Conservation (phyloP, 441 rosid species). For the Euphorbia corollata region DNA sequence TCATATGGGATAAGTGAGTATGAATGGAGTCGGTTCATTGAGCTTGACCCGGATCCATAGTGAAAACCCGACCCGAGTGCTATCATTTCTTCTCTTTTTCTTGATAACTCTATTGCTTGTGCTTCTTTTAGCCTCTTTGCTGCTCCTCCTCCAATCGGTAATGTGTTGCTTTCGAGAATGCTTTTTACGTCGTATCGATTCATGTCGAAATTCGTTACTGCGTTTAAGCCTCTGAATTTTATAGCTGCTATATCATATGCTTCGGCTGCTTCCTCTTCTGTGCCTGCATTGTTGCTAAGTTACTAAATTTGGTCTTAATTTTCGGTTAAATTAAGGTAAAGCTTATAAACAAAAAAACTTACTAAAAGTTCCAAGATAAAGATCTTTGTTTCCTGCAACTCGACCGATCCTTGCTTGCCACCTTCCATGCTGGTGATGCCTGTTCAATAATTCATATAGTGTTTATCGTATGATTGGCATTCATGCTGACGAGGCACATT, state of each 20-base stretch:
- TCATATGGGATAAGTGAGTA: slow-evolving; percentile 66
- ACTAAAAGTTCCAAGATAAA: slow-evolving; percentile 97
- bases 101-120: slow-evolving; percentile 78
- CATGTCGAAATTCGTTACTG: slow-evolving; percentile 97
- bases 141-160: slow-evolving; percentile 95
- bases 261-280: slow-evolving; percentile 98
- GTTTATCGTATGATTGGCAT: too few species aligned
- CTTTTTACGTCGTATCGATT: slow-evolving; percentile 86
- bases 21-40: slow-evolving; percentile 42
- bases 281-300: slow-evolving; percentile 32
- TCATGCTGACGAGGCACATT: too few species aligned
- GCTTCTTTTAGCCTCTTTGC: slow-evolving; percentile 91
- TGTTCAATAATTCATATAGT: slow-evolving; percentile 5
- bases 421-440: slow-evolving; percentile 98
- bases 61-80: slow-evolving; percentile 61
- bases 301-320: neutral
- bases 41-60: slow-evolving; percentile 49
- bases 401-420: slow-evolving; percentile 98
- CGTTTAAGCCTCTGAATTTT: slow-evolving; percentile 80
- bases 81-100: slow-evolving; percentile 79
- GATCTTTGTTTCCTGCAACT: slow-evolving; percentile 98
- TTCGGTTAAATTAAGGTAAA: neutral
- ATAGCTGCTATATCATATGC: slow-evolving; percentile 97
- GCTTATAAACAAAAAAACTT: slow-evolving; percentile 24
- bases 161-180: slow-evolving; percentile 80